Conservation (phyloP, 2,329 filamentous ascomycete genomes). For the Pseudogymnoascus sp. region DNA sequence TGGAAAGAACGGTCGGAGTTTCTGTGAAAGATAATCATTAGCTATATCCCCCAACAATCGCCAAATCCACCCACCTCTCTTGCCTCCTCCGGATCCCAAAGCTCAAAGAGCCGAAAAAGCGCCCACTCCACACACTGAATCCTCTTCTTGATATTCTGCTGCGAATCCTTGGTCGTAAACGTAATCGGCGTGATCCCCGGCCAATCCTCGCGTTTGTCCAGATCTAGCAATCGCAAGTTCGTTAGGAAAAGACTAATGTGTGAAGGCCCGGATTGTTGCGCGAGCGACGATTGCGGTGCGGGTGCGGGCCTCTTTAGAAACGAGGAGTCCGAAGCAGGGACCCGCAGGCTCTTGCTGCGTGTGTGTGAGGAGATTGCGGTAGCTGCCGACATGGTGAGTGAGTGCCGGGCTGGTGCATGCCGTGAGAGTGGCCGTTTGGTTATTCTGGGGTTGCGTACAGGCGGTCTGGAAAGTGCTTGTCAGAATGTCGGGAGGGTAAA, state of each 20-base stretch:
- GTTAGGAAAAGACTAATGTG: constrained; percentile 66
- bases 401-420: neutral
- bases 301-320: constrained; percentile 14
- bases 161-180: constrained; percentile 59
- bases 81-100: constrained; percentile 75
- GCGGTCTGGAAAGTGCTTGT: neutral
- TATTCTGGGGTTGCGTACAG: neutral
- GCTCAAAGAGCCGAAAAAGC: constrained; percentile 75
- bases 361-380: constrained; percentile 18
- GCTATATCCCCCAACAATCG: constrained; percentile 11
- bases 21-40: constrained; percentile 39
- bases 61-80: constrained; percentile 49
- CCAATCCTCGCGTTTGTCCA: constrained; percentile 73
- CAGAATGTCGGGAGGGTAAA: no score
- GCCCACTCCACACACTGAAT: constrained; percentile 83
- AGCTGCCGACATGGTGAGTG: constrained; percentile 19
- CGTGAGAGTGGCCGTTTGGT: neutral
- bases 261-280: constrained; percentile 33
- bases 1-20: constrained; percentile 84
- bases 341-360: constrained; percentile 23
- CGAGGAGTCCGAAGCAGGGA: constrained; percentile 16
- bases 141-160: constrained; percentile 72
- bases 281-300: neutral
- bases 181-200: constrained; percentile 64
- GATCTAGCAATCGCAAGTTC: constrained; percentile 74